phyloP scores from a whole-genome alignment of 1,284 basidiomycete genomes.

The Ceratobasidium sp. region DNA sequence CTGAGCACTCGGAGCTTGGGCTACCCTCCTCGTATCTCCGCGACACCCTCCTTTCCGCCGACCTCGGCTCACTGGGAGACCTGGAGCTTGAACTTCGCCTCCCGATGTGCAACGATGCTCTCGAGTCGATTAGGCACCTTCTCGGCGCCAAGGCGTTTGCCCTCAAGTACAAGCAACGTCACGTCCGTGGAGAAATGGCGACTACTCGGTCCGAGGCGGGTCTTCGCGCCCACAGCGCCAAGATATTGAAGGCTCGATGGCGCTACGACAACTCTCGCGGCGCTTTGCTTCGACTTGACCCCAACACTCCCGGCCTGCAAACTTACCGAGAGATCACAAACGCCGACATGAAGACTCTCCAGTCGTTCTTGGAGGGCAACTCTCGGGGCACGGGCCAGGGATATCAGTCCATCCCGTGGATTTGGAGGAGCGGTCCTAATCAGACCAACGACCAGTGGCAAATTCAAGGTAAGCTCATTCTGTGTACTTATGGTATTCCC shows the following conservation, averaged over 20 bases:
- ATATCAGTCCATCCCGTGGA: background rate
- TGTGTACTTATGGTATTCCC: background rate
- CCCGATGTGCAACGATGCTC: background rate
- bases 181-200: background rate
- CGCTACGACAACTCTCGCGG: background rate
- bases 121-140: background rate
- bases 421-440: background rate
- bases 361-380: background rate
- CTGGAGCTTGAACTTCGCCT: background rate
- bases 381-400: background rate
- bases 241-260: background rate
- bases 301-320: background rate
- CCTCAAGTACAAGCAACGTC: background rate
- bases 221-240: background rate
- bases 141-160: background rate
- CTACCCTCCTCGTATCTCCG: slow-evolving; percentile 3
- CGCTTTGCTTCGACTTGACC: background rate
- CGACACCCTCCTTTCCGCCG: background rate
- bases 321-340: background rate
- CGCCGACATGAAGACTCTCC: background rate
- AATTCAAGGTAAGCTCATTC: background rate
- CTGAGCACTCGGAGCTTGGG: slow-evolving; percentile 20
- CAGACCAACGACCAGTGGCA: slow-evolving; percentile 4
- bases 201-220: background rate
- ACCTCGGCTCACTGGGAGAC: background rate